Percentiles rank a stretch among this genome's conserved stretches.
Evolutionary conservation across 2,329 filamentous ascomycete genomes (phyloP).

Genomic region (Diplodia scrobiculata): DNA sequence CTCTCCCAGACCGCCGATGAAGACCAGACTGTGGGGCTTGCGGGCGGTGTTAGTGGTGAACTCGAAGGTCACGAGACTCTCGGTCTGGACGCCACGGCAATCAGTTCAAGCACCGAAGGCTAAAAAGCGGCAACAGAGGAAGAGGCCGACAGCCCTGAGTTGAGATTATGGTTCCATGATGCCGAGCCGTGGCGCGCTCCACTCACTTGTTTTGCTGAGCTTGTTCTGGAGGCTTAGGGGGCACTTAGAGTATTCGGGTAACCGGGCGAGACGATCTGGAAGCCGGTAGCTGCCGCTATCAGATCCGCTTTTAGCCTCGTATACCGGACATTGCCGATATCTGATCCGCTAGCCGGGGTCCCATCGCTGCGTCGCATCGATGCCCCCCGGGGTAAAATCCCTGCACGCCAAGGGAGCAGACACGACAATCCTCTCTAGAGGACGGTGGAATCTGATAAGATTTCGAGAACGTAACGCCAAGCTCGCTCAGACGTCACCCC

Average conservation of each 20-base stretch:
- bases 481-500: not conserved
- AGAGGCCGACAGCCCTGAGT: not conserved
- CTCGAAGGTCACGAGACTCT: slow-evolving; percentile 47
- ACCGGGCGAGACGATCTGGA: not conserved
- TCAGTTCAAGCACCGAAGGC: slow-evolving; percentile 32
- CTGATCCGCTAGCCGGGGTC: slow-evolving; percentile 21
- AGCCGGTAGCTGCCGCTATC: slow-evolving; percentile 7
- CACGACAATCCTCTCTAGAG: not conserved
- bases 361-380: not conserved
- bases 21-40: slow-evolving; percentile 36
- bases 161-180: not conserved
- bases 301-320: slow-evolving; percentile 22
- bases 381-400: not conserved
- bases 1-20: slow-evolving; percentile 36
- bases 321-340: slow-evolving; percentile 23
- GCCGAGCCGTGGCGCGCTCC: not conserved
- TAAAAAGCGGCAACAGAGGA: not conserved
- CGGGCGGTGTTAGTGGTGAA: slow-evolving; percentile 39
- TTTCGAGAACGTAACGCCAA: not conserved
- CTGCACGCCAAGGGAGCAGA: not conserved
- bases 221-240: not conserved
- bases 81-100: slow-evolving; percentile 38
- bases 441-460: not conserved
- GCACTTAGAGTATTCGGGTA: not conserved
- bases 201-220: not conserved